phyloP scores from a whole-genome alignment of 108 stramenopile species.

The Heterococcus sp. region DNA sequence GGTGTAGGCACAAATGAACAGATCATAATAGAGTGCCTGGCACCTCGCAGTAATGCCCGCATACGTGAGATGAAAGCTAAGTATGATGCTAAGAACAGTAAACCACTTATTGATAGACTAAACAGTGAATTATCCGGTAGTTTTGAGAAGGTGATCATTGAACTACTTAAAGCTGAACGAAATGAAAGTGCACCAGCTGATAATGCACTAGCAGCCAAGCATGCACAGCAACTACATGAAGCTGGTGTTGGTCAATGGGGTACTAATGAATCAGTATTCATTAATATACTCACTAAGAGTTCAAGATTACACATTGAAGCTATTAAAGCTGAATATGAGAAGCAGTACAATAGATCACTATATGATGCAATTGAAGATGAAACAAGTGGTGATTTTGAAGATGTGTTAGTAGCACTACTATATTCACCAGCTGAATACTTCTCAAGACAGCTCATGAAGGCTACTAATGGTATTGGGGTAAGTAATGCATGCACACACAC shows the following conservation, averaged over 20 bases:
- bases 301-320: neutral
- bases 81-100: neutral
- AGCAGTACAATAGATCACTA: neutral
- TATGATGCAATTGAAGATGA: neutral
- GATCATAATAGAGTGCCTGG: neutral
- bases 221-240: neutral
- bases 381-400: neutral
- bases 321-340: neutral
- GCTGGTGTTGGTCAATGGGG: neutral
- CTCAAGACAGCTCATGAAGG: neutral
- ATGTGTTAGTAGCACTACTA: neutral
- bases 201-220: neutral
- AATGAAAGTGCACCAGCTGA: neutral
- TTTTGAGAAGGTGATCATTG: neutral
- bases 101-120: neutral
- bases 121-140: neutral
- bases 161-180: neutral
- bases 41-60: neutral
- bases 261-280: neutral
- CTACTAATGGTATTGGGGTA: neutral
- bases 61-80: neutral
- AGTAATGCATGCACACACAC: neutral
- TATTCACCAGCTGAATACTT: neutral
- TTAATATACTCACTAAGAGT: neutral
- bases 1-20: neutral